Conservation (phyloP, 495 filamentous ascomycete genomes). For the Aspergillus wentii region DNA sequence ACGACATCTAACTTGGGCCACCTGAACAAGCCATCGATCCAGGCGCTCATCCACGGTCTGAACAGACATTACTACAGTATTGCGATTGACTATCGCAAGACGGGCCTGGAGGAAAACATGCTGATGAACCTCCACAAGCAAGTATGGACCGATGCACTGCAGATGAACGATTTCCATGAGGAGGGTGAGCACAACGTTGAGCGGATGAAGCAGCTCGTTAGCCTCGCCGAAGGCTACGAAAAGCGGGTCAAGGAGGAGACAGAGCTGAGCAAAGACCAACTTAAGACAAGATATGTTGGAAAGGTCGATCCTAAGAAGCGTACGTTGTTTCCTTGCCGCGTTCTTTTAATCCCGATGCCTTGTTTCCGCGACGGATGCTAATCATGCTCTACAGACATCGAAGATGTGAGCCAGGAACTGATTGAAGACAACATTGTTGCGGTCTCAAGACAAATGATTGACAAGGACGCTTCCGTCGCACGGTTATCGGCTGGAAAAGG, state of each 20-base stretch:
- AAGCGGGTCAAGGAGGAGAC: slow-evolving; percentile 98
- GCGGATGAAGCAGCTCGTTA: slow-evolving; percentile 79
- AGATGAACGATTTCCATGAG: slow-evolving; percentile 92
- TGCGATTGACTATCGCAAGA: slow-evolving; percentile 96
- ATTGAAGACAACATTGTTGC: slow-evolving; percentile 99
- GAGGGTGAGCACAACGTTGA: slow-evolving; percentile 82
- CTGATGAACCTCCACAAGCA: slow-evolving; percentile 99
- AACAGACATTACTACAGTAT: slow-evolving; percentile 99
- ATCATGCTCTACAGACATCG: slow-evolving; percentile 56
- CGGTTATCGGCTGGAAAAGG: slow-evolving; percentile 47
- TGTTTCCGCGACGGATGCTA: slow-evolving; percentile 12
- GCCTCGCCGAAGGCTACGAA: slow-evolving; percentile 91
- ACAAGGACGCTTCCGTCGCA: slow-evolving; percentile 85
- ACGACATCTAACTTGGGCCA: slow-evolving; percentile 97
- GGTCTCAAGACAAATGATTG: slow-evolving; percentile 96
- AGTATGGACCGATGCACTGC: slow-evolving; percentile 94
- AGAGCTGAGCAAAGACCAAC: slow-evolving; percentile 91
- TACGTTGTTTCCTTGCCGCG: slow-evolving; percentile 35
- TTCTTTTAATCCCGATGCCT: no score
- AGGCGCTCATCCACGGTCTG: slow-evolving; percentile 96
- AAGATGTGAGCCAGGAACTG: slow-evolving; percentile 89
- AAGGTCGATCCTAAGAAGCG: slow-evolving; percentile 99
- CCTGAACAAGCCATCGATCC: slow-evolving; percentile 97
- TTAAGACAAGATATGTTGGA: slow-evolving; percentile 98
- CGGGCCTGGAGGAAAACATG: slow-evolving; percentile 98